Percentiles rank a stretch among this genome's conserved stretches.
Evolutionary conservation across 148 eudicot genomes (phyloP).

Genomic region (Salicornia ramosissima): DNA sequence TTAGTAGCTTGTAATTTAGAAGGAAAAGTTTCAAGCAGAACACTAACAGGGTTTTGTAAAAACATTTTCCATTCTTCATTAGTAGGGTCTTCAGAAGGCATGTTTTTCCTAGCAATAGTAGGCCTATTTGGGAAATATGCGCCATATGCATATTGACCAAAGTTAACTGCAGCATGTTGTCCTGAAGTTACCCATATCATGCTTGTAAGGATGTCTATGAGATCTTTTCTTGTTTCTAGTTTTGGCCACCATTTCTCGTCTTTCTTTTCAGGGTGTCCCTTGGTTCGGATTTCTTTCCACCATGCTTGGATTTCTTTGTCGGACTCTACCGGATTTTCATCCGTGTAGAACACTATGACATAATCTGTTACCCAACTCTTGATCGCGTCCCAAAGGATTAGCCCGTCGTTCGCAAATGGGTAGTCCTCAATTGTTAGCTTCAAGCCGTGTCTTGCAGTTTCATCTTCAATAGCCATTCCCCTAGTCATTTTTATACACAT

Average conservation of each 20-base stretch:
- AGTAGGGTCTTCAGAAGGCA: conserved; percentile 58
- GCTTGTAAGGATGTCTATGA: conserved; percentile 51
- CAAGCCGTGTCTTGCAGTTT: conserved; percentile 44
- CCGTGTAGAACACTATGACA: conserved; percentile 52
- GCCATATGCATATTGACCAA: conserved; percentile 83
- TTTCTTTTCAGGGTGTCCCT: conserved; percentile 79
- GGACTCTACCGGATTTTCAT: conserved; percentile 32
- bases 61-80: conserved; percentile 33
- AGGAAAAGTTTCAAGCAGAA: conserved; percentile 44
- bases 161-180: too few species aligned
- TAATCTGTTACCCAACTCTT: conserved; percentile 75
- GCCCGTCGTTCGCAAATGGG: conserved; percentile 84
- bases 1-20: conserved; percentile 52
- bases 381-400: conserved; percentile 77
- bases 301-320: conserved; percentile 73
- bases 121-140: conserved; percentile 86
- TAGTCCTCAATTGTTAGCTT: conserved; percentile 78
- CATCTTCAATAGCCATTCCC: conserved; percentile 82
- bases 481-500: conserved; percentile 25
- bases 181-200: conserved; percentile 86
- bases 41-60: conserved; percentile 32
- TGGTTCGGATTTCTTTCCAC: conserved; percentile 70
- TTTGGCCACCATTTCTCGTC: conserved; percentile 77
- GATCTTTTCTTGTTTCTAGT: conserved; percentile 49
- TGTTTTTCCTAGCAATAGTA: conserved; percentile 53